Conservation (phyloP, 768 basidiomycete species). For the Boletales sp. region DNA sequence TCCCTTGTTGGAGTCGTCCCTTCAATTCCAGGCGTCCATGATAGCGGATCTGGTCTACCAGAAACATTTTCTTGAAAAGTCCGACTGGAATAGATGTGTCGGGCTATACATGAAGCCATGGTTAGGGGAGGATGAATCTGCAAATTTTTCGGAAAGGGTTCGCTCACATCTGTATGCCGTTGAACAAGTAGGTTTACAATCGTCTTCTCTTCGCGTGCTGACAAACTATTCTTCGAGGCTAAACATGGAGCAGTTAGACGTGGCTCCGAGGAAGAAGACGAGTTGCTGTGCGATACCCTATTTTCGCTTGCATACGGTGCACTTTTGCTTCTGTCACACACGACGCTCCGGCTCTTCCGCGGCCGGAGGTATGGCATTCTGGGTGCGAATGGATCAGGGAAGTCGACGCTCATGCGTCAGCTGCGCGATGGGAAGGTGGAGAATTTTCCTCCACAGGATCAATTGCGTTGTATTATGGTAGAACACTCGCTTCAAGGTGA, state of each 20-base stretch:
- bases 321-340: constrained; percentile 90
- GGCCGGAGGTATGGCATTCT: constrained; percentile 94
- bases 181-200: constrained; percentile 51
- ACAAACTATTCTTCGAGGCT: constrained; percentile 37
- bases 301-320: constrained; percentile 97
- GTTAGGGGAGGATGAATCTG: constrained; percentile 48
- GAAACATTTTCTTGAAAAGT: constrained; percentile 51
- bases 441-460: constrained; percentile 87
- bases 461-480: constrained; percentile 92
- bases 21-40: constrained; percentile 71
- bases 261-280: constrained; percentile 65
- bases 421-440: constrained; percentile 93
- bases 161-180: constrained; percentile 72
- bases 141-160: constrained; percentile 57
- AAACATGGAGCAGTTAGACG: constrained; percentile 47
- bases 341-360: constrained; percentile 81
- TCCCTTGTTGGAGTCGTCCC: constrained; percentile 52
- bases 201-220: not conserved
- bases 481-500: constrained; percentile 96
- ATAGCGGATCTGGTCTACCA: constrained; percentile 72
- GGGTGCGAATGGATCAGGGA: constrained; percentile 94
- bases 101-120: constrained; percentile 71
- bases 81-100: constrained; percentile 67
- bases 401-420: constrained; percentile 94
- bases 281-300: constrained; percentile 85